Conservation (phyloP, 768 basidiomycete genomes). For the Lactarius trivialis region DNA sequence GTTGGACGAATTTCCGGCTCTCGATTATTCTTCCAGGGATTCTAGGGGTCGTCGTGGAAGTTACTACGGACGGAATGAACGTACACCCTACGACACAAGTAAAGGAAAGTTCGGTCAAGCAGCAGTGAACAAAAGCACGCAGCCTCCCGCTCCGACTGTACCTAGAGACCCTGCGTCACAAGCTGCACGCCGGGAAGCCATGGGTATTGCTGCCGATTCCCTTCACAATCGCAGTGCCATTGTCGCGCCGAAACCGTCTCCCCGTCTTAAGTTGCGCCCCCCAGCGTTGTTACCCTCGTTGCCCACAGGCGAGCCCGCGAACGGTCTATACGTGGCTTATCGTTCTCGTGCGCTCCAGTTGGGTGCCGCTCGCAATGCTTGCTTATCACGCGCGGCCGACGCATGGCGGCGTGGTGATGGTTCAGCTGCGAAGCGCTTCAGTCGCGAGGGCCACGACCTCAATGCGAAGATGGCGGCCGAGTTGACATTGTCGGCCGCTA, state of each 20-base stretch:
- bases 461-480: conserved; percentile 88
- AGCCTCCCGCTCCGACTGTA: conserved; percentile 30
- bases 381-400: conserved; percentile 89
- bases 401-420: conserved; percentile 96
- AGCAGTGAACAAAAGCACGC: conserved; percentile 68
- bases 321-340: conserved; percentile 81
- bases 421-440: conserved; percentile 91
- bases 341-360: conserved; percentile 84
- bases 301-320: conserved; percentile 75
- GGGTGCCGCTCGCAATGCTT: conserved; percentile 90
- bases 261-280: conserved; percentile 75
- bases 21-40: conserved; percentile 37
- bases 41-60: conserved; percentile 39
- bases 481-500: conserved; percentile 78
- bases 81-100: conserved; percentile 64
- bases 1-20: conserved; percentile 67
- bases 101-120: conserved; percentile 78
- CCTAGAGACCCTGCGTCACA: conserved; percentile 33
- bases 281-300: conserved; percentile 84
- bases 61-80: conserved; percentile 32
- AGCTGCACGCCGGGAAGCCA: conserved; percentile 48
- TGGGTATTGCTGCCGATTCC: conserved; percentile 55
- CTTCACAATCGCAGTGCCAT: conserved; percentile 61
- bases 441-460: conserved; percentile 86
- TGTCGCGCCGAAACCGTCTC: conserved; percentile 74